Base-by-base conservation (phyloP, 352 stramenopile species). In the Phytopythium aichiense region DNA sequence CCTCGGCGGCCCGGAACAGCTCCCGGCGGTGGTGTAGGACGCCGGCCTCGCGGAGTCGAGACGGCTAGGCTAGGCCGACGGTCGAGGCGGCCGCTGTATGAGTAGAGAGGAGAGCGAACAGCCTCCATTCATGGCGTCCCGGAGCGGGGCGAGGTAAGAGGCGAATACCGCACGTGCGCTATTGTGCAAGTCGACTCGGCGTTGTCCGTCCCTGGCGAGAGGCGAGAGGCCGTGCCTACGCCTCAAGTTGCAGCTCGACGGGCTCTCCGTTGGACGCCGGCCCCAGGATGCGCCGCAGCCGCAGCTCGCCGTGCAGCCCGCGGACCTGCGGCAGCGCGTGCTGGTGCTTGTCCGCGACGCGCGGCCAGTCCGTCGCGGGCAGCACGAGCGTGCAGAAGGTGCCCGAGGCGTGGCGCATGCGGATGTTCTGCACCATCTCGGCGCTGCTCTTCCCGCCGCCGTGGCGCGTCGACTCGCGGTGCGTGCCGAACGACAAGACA, bases 341-440 rank as follows among this genome's bases (percentile, higher is more conserved):
- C 22, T 61, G 57, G 63, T 88, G 73, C 60, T 83, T 79, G 18
- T 65, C 40, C 6, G 40, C 60, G 16, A 93, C 73, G 42, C 73
- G 53, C 0, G 64, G 43, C 84, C 81, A 93, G 22, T 67, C 72
- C 33, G 69, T 79, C 2, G 61, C 66, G 5, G 84, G 84, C 22
- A 71, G 49, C 25, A 93, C 77, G 35, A 93, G 79, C 22, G 81
- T 89, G 63, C 77, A 87, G 42, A 93, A 91, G 50, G 81, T 91
- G 33, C 84, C 84, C 9, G 81, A 91, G 2, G 84, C 84, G 63
- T 93, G 79, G 51, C 86, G 81, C 75, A 95, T 83, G 62, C 90
- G 88, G 60, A 97, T 96, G 63, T 97, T 93, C 63, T 92, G 71
- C 20, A 94, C 68, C 64, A 91, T 92, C 64, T 93, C 84, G 3